phyloP scores from a whole-genome alignment of 2,329 filamentous ascomycete genomes.

The Fusarium siculi region DNA sequence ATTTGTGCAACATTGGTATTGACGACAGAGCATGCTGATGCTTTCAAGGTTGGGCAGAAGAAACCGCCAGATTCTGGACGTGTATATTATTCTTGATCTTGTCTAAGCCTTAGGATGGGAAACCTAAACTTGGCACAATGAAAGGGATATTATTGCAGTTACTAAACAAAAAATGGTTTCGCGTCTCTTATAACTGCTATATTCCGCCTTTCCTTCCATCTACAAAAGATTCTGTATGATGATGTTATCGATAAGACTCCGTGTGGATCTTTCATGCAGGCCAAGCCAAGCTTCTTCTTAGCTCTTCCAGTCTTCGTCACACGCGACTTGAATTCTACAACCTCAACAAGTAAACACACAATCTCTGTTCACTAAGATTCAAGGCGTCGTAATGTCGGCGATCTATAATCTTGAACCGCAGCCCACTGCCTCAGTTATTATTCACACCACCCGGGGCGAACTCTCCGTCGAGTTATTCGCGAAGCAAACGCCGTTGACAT shows the following conservation, averaged over 20 bases:
- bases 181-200: background rate
- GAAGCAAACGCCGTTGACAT: slow-evolving; percentile 90
- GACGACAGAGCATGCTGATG: background rate
- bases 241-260: slow-evolving; percentile 26
- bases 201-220: background rate
- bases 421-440: slow-evolving; percentile 88
- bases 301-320: slow-evolving; percentile 5
- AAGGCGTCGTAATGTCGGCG: slow-evolving; percentile 73
- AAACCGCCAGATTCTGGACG: background rate
- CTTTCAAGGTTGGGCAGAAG: background rate
- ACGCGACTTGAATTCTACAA: slow-evolving; percentile 14
- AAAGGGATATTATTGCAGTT: background rate
- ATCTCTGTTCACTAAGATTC: background rate
- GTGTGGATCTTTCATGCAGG: slow-evolving; percentile 12
- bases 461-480: slow-evolving; percentile 93
- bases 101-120: background rate
- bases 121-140: background rate
- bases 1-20: background rate
- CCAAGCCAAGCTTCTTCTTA: slow-evolving; percentile 26
- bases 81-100: background rate
- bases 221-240: background rate
- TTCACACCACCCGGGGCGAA: slow-evolving; percentile 91
- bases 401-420: slow-evolving; percentile 96
- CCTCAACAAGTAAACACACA: background rate
- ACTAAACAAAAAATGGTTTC: background rate